Percentiles rank a stretch among this genome's conserved stretches.
phyloP scores from a whole-genome alignment of 1,139 yeast genomes.

The Pneumocystis canis region DNA sequence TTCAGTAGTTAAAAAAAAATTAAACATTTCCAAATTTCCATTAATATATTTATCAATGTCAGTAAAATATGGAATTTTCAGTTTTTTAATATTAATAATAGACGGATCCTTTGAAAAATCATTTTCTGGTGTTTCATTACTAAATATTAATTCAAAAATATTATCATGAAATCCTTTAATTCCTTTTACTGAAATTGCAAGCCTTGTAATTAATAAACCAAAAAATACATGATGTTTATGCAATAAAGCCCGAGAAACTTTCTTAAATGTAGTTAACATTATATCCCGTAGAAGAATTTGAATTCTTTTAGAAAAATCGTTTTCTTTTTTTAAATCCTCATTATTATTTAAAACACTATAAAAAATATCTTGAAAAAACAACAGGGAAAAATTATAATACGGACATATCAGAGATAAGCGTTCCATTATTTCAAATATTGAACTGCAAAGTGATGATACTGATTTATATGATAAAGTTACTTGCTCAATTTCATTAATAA shows the following conservation, averaged over 20 bases:
- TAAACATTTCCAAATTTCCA: neutral
- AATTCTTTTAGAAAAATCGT: constrained; percentile 17
- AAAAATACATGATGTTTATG: constrained; percentile 36
- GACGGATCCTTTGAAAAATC: neutral
- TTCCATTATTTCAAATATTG: constrained; percentile 35
- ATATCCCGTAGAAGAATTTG: constrained; percentile 26
- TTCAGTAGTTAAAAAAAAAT: neutral
- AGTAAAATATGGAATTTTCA: neutral
- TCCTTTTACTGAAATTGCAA: neutral
- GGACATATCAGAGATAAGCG: constrained; percentile 31
- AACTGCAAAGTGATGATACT: constrained; percentile 42
- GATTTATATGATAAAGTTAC: constrained; percentile 36
- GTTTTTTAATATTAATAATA: neutral
- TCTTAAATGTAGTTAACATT: constrained; percentile 35
- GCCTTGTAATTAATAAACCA: constrained; percentile 28
- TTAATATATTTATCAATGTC: neutral
- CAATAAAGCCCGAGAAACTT: constrained; percentile 38
- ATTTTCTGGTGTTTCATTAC: neutral
- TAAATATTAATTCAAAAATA: neutral
- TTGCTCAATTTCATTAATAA: constrained; percentile 41
- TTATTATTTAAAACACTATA: constrained; percentile 26
- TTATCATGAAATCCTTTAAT: neutral
- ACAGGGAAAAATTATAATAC: constrained; percentile 47
- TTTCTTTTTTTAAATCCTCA: constrained; percentile 3
- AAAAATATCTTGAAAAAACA: constrained; percentile 34